Base-by-base conservation (phyloP, 2,329 filamentous ascomycete species). In the Laburnicola sp. region DNA sequence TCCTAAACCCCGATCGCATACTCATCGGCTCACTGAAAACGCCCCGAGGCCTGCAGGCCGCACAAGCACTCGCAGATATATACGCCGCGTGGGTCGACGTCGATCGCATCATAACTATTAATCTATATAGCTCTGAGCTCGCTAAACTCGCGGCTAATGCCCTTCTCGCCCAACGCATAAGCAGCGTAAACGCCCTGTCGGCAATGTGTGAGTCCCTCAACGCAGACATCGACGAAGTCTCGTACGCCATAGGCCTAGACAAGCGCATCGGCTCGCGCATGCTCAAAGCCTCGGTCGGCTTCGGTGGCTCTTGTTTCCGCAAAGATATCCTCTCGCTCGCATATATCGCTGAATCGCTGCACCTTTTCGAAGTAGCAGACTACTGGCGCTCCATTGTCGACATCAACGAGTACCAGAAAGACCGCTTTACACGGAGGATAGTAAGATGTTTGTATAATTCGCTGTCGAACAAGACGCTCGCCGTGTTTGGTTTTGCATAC, bases 291-390 rank as follows among this genome's bases (percentile, higher is more conserved):
- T 86, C 85, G 34, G 82, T 91, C 30, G 89, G 89, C 11, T 93
- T 92, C 63, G 88, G 89, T 48, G 89, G 89, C 21, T 88, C 84
- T 54, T 93, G 89, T 73, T 91, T 93, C 78, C 85, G 87, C 71
- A 93, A 93, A 73, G 89, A 93, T 65, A 83, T 91, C 36, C 78
- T 89, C 42, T 88, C 82, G 70, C 75, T 93, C 32, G 82, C 86
- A 16, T 91, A 92, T 72, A 78, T 92, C 27, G 85, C 88, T 11
- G 85, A 89, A 62, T 83, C 81, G 2, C 77, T 91, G 48, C 82
- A 86, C 45, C 76, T 91, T 8, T 79, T 81, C 3, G 86, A 91
- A 62, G 87, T 92, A 0, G 86, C 84, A 30, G 81, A 84, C 56
- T 92, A 91, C 75, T 93, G 88, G 88, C 79, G 79, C 53, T 80